Evolutionary conservation across 1,139 yeast species (phyloP).

Genomic region (Suhomyces ambrosiae): DNA sequence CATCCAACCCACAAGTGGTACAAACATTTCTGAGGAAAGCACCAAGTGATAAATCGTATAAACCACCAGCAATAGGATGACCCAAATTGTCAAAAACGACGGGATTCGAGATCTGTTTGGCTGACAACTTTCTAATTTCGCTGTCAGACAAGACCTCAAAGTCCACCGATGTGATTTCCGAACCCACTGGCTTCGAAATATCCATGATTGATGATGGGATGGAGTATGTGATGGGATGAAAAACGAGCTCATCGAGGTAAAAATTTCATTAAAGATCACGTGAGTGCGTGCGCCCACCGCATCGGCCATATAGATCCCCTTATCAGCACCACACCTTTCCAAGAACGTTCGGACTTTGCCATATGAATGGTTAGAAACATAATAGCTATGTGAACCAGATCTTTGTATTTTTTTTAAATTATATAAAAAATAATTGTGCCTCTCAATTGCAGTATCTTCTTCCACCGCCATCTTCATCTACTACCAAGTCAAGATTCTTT

Average conservation of each 20-base stretch:
- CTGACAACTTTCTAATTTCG: constrained; percentile 84
- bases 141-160: constrained; percentile 82
- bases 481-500: no score
- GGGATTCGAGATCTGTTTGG: constrained; percentile 93
- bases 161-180: constrained; percentile 90
- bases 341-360: no score
- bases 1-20: constrained; percentile 95
- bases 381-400: no score
- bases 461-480: no score
- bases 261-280: constrained; percentile 5
- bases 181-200: constrained; percentile 93
- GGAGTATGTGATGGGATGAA: constrained; percentile 8
- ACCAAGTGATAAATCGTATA: constrained; percentile 91
- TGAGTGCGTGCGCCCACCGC: constrained; percentile 6
- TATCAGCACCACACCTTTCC: no score
- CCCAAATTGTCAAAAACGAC: constrained; percentile 93
- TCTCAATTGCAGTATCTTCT: no score
- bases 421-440: no score
- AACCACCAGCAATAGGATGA: constrained; percentile 91
- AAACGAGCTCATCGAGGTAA: constrained; percentile 10
- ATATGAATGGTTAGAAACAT: no score
- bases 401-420: no score
- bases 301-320: neutral
- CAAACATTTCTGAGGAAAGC: constrained; percentile 88
- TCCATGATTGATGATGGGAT: constrained; percentile 57